Conservation (phyloP, 164 flowering plant species). For the Sextonia rubra region DNA sequence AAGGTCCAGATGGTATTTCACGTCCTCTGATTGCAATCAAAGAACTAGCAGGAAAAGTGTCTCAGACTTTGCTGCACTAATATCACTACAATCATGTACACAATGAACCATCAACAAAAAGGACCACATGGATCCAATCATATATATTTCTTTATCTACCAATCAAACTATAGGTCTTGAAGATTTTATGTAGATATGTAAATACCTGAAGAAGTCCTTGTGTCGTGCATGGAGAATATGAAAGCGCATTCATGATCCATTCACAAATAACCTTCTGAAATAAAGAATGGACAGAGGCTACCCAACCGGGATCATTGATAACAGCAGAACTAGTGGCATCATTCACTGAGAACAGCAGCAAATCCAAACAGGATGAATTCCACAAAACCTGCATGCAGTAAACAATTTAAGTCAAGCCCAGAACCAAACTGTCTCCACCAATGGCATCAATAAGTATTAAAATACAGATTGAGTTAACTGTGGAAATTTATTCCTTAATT, state of each 20-base stretch:
- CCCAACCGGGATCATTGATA: slow-evolving; percentile 83
- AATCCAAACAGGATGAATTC: slow-evolving; percentile 89
- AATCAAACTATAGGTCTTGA: too few relatives aligned
- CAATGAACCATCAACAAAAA: too few relatives aligned
- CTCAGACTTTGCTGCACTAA: too few relatives aligned
- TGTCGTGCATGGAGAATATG: slow-evolving; percentile 94
- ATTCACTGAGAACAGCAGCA: slow-evolving; percentile 67
- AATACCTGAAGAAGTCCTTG: slow-evolving; percentile 99
- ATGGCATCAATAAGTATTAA: not conserved
- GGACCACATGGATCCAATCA: too few relatives aligned
- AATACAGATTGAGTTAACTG: slow-evolving; percentile 45
- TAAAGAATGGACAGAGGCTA: slow-evolving; percentile 64
- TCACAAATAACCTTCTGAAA: slow-evolving; percentile 80
- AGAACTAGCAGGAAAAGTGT: too few relatives aligned
- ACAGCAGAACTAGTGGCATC: slow-evolving; percentile 54
- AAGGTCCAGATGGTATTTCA: too few relatives aligned
- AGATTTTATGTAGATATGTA: not conserved
- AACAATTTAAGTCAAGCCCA: slow-evolving; percentile 8
- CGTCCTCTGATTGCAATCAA: too few relatives aligned
- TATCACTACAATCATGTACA: too few relatives aligned
- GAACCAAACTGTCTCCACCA: not conserved
- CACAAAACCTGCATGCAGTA: slow-evolving; percentile 69
- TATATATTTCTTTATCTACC: too few relatives aligned
- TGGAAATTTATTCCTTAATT: slow-evolving; percentile 80
- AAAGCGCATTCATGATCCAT: slow-evolving; percentile 83